Base-by-base conservation (phyloP, 345 rosid genomes). In the Camelina sativa region DNA sequence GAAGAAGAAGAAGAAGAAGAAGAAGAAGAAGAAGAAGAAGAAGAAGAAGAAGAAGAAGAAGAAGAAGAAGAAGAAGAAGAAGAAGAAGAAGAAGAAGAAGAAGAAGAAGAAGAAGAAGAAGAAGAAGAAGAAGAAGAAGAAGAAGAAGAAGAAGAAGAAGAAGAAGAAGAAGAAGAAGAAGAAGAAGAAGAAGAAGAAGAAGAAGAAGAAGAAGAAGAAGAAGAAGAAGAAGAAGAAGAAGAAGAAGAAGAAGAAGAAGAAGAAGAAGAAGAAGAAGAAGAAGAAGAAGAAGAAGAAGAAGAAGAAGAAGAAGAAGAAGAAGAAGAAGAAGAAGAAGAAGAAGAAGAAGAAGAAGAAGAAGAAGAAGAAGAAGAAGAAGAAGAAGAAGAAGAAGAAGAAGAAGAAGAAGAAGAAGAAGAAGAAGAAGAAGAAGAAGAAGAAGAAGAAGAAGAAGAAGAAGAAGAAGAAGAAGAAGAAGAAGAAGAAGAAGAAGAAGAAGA, bases 41-140 rank as follows among this genome's bases (percentile, higher is more conserved):
- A 34, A 0, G 66, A 57, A 17, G 75, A 74, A 0, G 66, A 63
- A n/a, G n/a, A 20, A 58, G 64, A 69, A 40, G 69, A 22, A 2
- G 44, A 38, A 17, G 40, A 69, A 12, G 38, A 51, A n/a, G 61
- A 50, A 7, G 61, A 68, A 0, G 69, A 52, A 1, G 60, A 34
- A 0, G 66, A 57, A 17, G 75, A 74, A 0, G 66, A 63, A n/a
- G n/a, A 20, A 58, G 64, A 69, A 40, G 69, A 22, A 2, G 44
- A 38, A 17, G 40, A 69, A 12, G 38, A 51, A n/a, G 61, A 50
- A 7, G 61, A 68, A 0, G 69, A 52, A 1, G 60, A 34, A 0
- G 66, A 57, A 17, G 75, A 74, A 0, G 66, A 63, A n/a, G n/a
- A 20, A 58, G 64, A 69, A 40, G 69, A 22, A 2, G 44, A 38